Evolutionary conservation across 1,284 basidiomycete species (phyloP).

Genomic region (Bjerkandera adusta): DNA sequence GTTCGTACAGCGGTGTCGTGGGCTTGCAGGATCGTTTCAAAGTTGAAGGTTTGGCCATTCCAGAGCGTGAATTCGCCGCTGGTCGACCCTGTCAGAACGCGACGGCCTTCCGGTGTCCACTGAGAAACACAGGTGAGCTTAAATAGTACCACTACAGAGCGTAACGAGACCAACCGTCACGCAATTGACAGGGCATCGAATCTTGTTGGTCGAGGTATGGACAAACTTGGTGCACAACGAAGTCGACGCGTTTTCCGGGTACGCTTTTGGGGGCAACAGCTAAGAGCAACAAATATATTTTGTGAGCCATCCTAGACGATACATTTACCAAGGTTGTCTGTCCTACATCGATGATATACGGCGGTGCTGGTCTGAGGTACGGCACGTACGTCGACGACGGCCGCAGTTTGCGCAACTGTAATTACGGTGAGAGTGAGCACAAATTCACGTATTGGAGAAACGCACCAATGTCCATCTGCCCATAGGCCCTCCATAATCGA

Average conservation of each 20-base stretch:
- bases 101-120: conserved; percentile 96
- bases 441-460: conserved; percentile 15
- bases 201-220: conserved; percentile 98
- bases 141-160: background rate
- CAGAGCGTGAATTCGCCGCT: conserved; percentile 98
- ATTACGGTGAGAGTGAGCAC: background rate
- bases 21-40: conserved; percentile 97
- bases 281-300: conserved; percentile 36
- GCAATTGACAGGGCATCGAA: conserved; percentile 94
- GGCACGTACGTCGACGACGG: conserved; percentile 74
- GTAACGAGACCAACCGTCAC: conserved; percentile 65
- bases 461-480: conserved; percentile 82
- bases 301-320: conserved; percentile 20
- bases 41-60: conserved; percentile 99
- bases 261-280: conserved; percentile 91
- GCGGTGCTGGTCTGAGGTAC: conserved; percentile 76
- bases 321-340: conserved; percentile 30
- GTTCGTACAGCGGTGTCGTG: conserved; percentile 94
- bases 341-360: conserved; percentile 79
- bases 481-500: conserved; percentile 90
- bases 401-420: conserved; percentile 71
- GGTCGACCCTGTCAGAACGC: conserved; percentile 92
- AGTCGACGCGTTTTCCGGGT: conserved; percentile 85
- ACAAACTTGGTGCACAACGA: conserved; percentile 95
- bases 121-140: conserved; percentile 30